phyloP scores from a whole-genome alignment of 2,329 filamentous ascomycete genomes.

The Cadophora gregata region DNA sequence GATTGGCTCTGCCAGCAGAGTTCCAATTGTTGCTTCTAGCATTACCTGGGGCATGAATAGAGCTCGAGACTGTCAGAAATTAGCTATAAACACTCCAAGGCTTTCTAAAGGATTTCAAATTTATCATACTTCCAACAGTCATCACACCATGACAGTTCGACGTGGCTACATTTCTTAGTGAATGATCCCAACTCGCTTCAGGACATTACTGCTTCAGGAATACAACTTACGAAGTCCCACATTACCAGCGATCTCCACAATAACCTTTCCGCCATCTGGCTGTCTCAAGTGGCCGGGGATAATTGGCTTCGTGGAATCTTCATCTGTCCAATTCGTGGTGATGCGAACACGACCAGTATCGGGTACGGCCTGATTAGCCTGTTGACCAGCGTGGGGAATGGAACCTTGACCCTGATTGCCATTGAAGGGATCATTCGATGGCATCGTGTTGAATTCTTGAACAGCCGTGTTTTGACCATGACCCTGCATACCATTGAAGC shows the following conservation, averaged over 20 bases:
- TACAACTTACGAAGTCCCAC: slow-evolving; percentile 19
- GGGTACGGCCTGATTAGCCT: not conserved
- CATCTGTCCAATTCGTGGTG: slow-evolving; percentile 21
- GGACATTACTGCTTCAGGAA: too few relatives aligned
- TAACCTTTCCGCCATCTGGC: slow-evolving; percentile 7
- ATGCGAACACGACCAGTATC: slow-evolving; percentile 19
- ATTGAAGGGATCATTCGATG: not conserved
- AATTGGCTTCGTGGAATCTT: slow-evolving; percentile 25
- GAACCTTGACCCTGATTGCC: not conserved
- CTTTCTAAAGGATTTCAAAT: not conserved
- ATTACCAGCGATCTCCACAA: slow-evolving; percentile 15
- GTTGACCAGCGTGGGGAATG: not conserved
- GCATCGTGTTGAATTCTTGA: not conserved
- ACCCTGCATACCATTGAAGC: not conserved
- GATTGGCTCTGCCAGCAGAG: not conserved
- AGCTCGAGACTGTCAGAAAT: not conserved
- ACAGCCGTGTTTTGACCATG: not conserved
- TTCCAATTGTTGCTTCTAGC: not conserved
- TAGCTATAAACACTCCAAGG: not conserved
- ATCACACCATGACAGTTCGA: not conserved
- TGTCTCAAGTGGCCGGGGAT: slow-evolving; percentile 27
- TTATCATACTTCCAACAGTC: not conserved
- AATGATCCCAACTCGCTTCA: not conserved
- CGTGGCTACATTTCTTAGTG: not conserved
- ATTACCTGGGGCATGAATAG: slow-evolving; percentile 5